Evolutionary conservation across 768 basidiomycete genomes (phyloP).

Genomic region (Boletus reticulatus): DNA sequence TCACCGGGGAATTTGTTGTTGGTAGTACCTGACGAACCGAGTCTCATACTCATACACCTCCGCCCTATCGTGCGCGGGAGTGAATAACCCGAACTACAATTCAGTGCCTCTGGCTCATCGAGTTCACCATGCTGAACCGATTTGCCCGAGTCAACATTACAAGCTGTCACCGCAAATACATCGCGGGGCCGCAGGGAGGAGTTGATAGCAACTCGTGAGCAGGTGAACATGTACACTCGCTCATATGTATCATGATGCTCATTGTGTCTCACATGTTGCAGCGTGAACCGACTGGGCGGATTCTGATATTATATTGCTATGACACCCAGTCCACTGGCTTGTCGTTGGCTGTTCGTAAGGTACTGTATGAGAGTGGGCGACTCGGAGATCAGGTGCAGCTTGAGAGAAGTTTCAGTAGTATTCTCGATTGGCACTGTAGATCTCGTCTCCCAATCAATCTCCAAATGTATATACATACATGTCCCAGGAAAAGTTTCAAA

Average conservation of each 20-base stretch:
- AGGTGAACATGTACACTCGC: background rate
- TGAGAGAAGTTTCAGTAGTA: background rate
- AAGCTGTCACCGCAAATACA: no score
- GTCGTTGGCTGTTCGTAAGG: background rate
- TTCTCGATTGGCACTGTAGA: background rate
- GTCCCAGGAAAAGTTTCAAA: slow-evolving; percentile 30
- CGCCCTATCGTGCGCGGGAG: no score
- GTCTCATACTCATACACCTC: no score
- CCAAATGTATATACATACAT: slow-evolving; percentile 5
- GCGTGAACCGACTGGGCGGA: no score
- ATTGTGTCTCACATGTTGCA: background rate
- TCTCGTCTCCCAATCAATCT: background rate
- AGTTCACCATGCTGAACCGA: no score
- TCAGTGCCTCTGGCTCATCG: no score
- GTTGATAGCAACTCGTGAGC: background rate
- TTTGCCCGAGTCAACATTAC: no score
- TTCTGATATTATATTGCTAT: background rate
- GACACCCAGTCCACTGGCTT: background rate
- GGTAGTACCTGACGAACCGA: no score
- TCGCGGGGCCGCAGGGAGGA: no score
- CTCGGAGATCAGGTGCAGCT: background rate
- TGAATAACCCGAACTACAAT: no score
- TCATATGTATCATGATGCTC: background rate
- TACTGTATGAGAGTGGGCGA: background rate
- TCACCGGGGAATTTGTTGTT: no score